Evolutionary conservation across 805 yeast species (phyloP).

Genomic region (Metschnikowia bowlesiae): DNA sequence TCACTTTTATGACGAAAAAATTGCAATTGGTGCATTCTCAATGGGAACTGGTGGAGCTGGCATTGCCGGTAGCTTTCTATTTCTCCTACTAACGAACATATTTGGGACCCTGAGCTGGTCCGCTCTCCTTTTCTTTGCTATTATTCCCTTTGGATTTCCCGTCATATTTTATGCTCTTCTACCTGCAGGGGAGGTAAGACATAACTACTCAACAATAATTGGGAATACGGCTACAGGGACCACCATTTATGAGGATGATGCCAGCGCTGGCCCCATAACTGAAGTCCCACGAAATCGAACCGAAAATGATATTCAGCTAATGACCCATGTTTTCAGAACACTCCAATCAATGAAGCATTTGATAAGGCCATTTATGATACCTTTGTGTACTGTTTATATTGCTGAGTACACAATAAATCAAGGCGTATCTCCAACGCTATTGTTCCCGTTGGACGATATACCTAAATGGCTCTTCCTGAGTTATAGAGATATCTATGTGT

Average conservation of each 20-base stretch:
- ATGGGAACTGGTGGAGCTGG: constrained; percentile 98
- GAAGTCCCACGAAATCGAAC: background rate
- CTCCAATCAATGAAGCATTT: constrained; percentile 37
- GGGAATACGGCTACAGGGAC: background rate
- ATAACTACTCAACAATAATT: constrained; percentile 1
- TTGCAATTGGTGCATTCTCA: constrained; percentile 81
- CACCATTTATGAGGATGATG: background rate
- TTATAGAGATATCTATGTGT: constrained; percentile 84
- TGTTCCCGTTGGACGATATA: constrained; percentile 66
- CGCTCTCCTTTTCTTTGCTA: constrained; percentile 52
- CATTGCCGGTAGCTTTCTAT: constrained; percentile 70
- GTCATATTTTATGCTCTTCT: constrained; percentile 23
- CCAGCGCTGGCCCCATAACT: background rate
- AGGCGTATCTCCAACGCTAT: constrained; percentile 82
- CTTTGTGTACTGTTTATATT: constrained; percentile 76
- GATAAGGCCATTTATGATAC: constrained; percentile 70
- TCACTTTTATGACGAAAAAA: constrained; percentile 56
- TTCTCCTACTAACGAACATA: constrained; percentile 68
- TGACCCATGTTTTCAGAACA: background rate
- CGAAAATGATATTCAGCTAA: background rate
- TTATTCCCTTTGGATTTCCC: constrained; percentile 52
- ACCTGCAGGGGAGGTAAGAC: constrained; percentile 13
- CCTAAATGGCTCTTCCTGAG: constrained; percentile 55
- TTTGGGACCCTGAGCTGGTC: constrained; percentile 49
- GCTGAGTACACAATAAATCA: constrained; percentile 89